Conservation (phyloP, 768 basidiomycete genomes). For the Cytidiella melzeri region DNA sequence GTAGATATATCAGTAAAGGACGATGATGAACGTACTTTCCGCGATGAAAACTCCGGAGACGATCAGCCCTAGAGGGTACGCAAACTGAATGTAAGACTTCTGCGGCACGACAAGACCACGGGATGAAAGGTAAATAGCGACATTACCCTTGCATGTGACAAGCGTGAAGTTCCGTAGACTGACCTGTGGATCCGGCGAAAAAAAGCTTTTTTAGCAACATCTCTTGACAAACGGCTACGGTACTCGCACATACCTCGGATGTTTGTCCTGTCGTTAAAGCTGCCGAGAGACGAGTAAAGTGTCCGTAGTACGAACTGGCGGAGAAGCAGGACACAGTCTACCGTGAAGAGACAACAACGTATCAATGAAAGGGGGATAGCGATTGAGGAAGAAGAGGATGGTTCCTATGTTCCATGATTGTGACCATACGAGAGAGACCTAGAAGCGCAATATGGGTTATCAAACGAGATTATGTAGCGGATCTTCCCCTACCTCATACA, state of each 20-base stretch:
- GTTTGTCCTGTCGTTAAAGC: not conserved
- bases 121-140: too few relatives aligned
- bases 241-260: not conserved
- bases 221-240: too few relatives aligned
- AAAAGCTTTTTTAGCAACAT: too few relatives aligned
- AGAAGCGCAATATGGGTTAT: not conserved
- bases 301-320: not conserved
- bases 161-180: conserved; percentile 24
- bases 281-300: not conserved
- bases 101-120: too few relatives aligned
- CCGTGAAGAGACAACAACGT: conserved; percentile 30
- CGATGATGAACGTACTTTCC: conserved; percentile 21
- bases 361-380: conserved; percentile 36
- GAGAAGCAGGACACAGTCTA: conserved; percentile 6
- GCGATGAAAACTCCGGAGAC: conserved; percentile 32
- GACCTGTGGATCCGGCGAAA: conserved; percentile 16
- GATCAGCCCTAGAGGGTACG: conserved; percentile 28
- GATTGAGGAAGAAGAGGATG: conserved; percentile 33
- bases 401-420: conserved; percentile 25
- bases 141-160: conserved; percentile 26
- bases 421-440: conserved; percentile 33
- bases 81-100: not conserved
- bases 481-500: conserved; percentile 27
- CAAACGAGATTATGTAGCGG: too few relatives aligned
- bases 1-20: not conserved